These are phyloP conservation scores for Blastocystis sp. DNA, from an alignment of 352 stramenopile genomes.

Conservation along the genomic window DNA sequence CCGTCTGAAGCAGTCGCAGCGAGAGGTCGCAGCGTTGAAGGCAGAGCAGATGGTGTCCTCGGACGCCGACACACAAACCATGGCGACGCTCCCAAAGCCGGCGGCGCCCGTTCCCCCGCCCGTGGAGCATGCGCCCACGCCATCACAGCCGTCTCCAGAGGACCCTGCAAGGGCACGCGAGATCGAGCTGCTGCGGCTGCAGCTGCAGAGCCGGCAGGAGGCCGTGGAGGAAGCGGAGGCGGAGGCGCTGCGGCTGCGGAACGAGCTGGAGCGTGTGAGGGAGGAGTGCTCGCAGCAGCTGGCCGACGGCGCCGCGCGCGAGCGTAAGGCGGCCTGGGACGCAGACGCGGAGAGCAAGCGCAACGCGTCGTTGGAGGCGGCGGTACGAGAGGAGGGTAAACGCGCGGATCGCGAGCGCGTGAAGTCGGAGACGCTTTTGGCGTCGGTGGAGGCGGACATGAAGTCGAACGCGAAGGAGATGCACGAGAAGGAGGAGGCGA, in stretches of 20 bases:
- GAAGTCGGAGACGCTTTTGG: neutral
- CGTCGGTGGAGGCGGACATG: neutral
- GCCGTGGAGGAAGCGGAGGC: neutral
- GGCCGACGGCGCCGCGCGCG: neutral
- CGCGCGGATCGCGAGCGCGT: neutral
- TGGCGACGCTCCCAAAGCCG: neutral
- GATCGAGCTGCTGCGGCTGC: slow-evolving; percentile 12
- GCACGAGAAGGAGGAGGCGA: neutral
- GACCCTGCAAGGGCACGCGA: neutral
- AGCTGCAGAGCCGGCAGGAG: neutral
- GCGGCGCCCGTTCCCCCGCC: neutral
- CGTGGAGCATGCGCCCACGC: neutral
- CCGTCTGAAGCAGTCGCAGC: neutral
- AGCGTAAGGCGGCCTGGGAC: neutral
- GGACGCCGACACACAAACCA: neutral
- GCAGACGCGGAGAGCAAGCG: neutral
- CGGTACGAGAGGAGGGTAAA: neutral
- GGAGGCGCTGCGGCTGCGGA: neutral
- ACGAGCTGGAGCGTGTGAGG: neutral
- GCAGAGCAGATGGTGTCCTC: neutral
- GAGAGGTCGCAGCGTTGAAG: neutral
- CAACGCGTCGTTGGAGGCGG: neutral
- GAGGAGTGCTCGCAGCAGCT: neutral
- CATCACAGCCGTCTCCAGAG: neutral
- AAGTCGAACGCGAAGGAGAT: neutral